Evolutionary conservation across 495 filamentous ascomycete species (phyloP).

Genomic region (Ramalina intermedia): DNA sequence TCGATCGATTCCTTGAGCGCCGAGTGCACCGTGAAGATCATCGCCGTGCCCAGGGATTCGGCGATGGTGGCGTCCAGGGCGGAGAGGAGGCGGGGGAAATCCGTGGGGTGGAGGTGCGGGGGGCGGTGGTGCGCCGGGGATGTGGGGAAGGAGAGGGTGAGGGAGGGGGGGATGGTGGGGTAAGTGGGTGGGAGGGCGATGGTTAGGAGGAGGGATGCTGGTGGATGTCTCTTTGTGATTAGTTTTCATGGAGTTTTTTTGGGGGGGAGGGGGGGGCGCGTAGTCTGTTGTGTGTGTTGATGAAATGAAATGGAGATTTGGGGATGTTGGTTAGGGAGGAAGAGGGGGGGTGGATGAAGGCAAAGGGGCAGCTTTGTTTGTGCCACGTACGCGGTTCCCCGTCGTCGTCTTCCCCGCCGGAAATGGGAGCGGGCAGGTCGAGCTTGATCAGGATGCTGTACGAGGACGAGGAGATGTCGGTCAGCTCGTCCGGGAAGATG

Average conservation of each 20-base stretch:
- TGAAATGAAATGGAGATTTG: no score
- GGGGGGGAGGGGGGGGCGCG: no score
- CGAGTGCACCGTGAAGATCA: constrained; percentile 85
- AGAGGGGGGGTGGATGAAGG: neutral
- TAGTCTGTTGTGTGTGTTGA: no score
- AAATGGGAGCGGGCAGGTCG: constrained; percentile 38
- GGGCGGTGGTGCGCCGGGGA: constrained; percentile 53
- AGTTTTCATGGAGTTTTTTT: constrained; percentile 8
- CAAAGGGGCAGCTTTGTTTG: neutral
- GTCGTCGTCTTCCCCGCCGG: constrained; percentile 36
- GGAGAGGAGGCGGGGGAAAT: constrained; percentile 56
- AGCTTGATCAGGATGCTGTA: constrained; percentile 72
- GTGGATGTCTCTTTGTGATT: no score
- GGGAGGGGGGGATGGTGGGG: constrained; percentile 66
- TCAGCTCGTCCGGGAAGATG: constrained; percentile 96
- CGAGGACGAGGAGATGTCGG: constrained; percentile 75
- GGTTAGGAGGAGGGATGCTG: constrained; percentile 57
- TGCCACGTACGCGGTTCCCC: constrained; percentile 30
- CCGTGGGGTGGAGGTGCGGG: constrained; percentile 46
- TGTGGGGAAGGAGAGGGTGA: constrained; percentile 62
- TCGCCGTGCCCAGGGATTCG: constrained; percentile 93
- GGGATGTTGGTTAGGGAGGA: neutral
- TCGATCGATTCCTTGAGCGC: constrained; percentile 82
- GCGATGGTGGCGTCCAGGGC: constrained; percentile 55
- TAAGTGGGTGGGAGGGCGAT: constrained; percentile 78